Percentiles rank a stretch among this genome's conserved stretches.
Evolutionary conservation across 352 stramenopile species (phyloP).

Genomic region (Paralagenidium karlingii): DNA sequence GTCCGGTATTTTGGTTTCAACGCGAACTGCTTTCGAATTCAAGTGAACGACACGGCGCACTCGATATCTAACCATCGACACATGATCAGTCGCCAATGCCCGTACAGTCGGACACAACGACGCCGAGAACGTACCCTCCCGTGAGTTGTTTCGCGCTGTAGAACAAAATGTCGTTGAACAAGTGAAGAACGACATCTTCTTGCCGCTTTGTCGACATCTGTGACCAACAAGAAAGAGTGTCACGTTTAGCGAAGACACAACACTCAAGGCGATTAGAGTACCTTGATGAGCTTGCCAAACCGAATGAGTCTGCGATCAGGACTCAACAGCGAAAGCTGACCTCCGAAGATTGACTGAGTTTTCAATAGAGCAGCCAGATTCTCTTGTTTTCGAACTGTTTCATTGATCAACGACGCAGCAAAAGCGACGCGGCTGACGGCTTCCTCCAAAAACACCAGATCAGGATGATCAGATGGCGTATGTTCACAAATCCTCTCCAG

Average conservation of each 20-base stretch:
- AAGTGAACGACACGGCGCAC: slow-evolving; percentile 59
- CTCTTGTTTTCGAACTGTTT: slow-evolving; percentile 72
- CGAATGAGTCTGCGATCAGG: slow-evolving; percentile 40
- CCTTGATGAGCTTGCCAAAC: slow-evolving; percentile 58
- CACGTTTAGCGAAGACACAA: background rate
- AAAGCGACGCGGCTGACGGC: slow-evolving; percentile 42
- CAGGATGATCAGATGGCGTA: slow-evolving; percentile 38
- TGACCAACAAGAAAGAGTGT: background rate
- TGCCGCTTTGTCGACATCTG: slow-evolving; percentile 65
- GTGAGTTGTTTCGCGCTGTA: slow-evolving; percentile 70
- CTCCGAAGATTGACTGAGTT: slow-evolving; percentile 63
- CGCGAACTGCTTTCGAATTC: slow-evolving; percentile 51
- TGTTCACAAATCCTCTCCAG: slow-evolving; percentile 66
- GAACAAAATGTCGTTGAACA: slow-evolving; percentile 80
- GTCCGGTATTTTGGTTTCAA: slow-evolving; percentile 39
- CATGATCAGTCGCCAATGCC: too few species aligned
- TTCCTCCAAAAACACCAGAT: slow-evolving; percentile 45
- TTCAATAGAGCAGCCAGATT: slow-evolving; percentile 68
- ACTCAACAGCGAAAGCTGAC: slow-evolving; percentile 60
- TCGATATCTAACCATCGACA: slow-evolving; percentile 4
- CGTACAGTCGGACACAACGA: too few species aligned
- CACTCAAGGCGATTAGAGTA: background rate
- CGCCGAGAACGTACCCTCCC: slow-evolving; percentile 58
- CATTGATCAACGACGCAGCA: slow-evolving; percentile 68
- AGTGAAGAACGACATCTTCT: slow-evolving; percentile 72